phyloP scores from a whole-genome alignment of 129 eudicot genomes.

The Escallonia rubra region DNA sequence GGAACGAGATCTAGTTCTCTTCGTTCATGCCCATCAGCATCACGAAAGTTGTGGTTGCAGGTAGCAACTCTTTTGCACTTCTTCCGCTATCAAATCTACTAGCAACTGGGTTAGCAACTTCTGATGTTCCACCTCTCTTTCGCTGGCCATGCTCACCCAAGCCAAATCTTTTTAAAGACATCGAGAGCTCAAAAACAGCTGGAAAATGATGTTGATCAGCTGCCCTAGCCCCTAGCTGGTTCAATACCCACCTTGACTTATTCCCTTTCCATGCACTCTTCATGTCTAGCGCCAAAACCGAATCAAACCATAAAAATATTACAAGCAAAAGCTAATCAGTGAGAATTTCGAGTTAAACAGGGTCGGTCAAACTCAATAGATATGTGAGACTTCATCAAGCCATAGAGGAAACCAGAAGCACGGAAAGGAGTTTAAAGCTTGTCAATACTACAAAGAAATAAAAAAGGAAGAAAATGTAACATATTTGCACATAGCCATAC shows the following conservation, averaged over 20 bases:
- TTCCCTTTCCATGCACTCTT: conserved; percentile 18
- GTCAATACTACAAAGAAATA: too few species aligned
- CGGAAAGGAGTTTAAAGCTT: too few species aligned
- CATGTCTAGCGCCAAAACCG: neutral
- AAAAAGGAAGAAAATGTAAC: too few species aligned
- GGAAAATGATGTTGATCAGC: neutral
- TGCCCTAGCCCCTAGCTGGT: conserved; percentile 7
- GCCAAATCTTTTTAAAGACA: conserved; percentile 21
- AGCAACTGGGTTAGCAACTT: conserved; percentile 11
- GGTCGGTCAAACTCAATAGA: too few species aligned
- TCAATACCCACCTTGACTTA: conserved; percentile 8
- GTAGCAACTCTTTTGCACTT: conserved; percentile 38
- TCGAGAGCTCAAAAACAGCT: conserved; percentile 8
- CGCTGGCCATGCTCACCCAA: conserved; percentile 22
- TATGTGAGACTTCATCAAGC: too few species aligned
- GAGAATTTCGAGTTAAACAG: too few species aligned
- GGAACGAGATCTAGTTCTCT: conserved; percentile 39
- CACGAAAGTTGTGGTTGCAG: conserved; percentile 39
- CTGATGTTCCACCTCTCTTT: conserved; percentile 19
- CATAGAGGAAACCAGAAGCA: too few species aligned
- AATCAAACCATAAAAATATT: too few species aligned
- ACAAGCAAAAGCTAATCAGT: too few species aligned
- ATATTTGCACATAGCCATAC: too few species aligned
- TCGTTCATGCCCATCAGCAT: conserved; percentile 51
- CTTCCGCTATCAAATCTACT: conserved; percentile 14